phyloP scores from a whole-genome alignment of 2,329 filamentous ascomycete genomes.

The Cladosporium phlei region DNA sequence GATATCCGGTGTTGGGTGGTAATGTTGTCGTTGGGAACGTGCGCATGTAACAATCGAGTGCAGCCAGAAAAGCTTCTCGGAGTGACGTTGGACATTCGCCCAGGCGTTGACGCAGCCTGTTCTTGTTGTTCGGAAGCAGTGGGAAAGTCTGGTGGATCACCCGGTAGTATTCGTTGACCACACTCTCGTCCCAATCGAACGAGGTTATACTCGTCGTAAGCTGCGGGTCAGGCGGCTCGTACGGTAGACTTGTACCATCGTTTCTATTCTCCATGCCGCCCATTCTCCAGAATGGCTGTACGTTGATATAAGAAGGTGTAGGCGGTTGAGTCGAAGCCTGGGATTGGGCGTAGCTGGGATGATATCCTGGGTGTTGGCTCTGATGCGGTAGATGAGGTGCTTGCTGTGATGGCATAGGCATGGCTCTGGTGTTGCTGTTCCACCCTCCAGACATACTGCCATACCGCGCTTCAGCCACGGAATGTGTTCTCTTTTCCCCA shows the following conservation, averaged over 20 bases:
- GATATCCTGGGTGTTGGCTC: slow-evolving; percentile 9
- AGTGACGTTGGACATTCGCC: slow-evolving; percentile 53
- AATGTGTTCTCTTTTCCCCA: slow-evolving; percentile 30
- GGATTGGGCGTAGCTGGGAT: slow-evolving; percentile 14
- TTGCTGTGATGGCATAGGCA: not conserved
- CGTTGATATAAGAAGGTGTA: slow-evolving; percentile 16
- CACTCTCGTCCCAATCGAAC: slow-evolving; percentile 45
- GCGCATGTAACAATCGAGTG: slow-evolving; percentile 56
- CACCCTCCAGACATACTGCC: slow-evolving; percentile 8
- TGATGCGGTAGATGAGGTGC: slow-evolving; percentile 12
- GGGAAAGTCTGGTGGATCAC: slow-evolving; percentile 64
- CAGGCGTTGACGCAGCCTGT: slow-evolving; percentile 53
- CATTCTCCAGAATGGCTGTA: slow-evolving; percentile 30
- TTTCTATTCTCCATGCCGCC: slow-evolving; percentile 24
- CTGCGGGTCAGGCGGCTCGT: slow-evolving; percentile 22
- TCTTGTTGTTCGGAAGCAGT: slow-evolving; percentile 56
- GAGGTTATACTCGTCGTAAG: slow-evolving; percentile 21
- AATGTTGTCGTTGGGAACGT: slow-evolving; percentile 45
- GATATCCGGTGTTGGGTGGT: slow-evolving; percentile 31
- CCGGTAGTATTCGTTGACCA: slow-evolving; percentile 53
- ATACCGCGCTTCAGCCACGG: slow-evolving; percentile 22
- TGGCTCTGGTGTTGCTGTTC: slow-evolving; percentile 1
- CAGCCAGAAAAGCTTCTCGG: slow-evolving; percentile 60
- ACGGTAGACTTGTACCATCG: slow-evolving; percentile 27
- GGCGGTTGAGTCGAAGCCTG: slow-evolving; percentile 15